Conservation (phyloP, 306 rosid genomes). For the Acacia melanoxylon region DNA sequence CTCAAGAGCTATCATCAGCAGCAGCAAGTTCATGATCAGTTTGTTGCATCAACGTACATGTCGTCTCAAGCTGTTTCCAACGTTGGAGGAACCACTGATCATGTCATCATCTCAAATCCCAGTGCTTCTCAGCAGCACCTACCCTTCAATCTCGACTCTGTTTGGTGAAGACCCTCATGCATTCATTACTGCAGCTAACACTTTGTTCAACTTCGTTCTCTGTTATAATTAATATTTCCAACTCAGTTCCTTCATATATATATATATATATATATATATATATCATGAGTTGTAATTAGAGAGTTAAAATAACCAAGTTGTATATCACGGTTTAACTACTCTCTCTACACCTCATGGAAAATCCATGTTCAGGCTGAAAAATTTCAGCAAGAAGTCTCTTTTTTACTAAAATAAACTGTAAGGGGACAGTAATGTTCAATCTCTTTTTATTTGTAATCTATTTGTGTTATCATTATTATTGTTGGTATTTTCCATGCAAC, state of each 20-base stretch:
- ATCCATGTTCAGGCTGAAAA: neutral
- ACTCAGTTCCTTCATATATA: neutral
- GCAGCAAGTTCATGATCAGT: constrained; percentile 26
- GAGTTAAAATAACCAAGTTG: neutral
- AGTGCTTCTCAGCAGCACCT: constrained; percentile 57
- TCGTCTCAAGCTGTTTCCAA: constrained; percentile 48
- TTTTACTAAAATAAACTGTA: neutral
- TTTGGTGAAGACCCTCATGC: constrained; percentile 54
- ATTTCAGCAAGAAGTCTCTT: neutral
- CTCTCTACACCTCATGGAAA: neutral
- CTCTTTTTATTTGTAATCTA: neutral
- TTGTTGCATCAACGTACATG: constrained; percentile 32
- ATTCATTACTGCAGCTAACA: constrained; percentile 32
- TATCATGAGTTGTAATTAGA: neutral
- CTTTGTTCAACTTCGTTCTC: constrained; percentile 22
- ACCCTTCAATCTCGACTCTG: constrained; percentile 93
- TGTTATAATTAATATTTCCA: constrained; percentile 11
- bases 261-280: too few species aligned
- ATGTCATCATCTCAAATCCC: constrained; percentile 42
- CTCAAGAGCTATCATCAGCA: constrained; percentile 46
- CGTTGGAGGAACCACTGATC: constrained; percentile 31
- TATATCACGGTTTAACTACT: neutral
- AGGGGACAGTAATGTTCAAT: neutral
- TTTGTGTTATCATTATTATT: neutral
- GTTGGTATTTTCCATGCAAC: neutral